Evolutionary conservation across 257 asterid genomes (phyloP).

Genomic region (Jaltomata sinuosa): DNA sequence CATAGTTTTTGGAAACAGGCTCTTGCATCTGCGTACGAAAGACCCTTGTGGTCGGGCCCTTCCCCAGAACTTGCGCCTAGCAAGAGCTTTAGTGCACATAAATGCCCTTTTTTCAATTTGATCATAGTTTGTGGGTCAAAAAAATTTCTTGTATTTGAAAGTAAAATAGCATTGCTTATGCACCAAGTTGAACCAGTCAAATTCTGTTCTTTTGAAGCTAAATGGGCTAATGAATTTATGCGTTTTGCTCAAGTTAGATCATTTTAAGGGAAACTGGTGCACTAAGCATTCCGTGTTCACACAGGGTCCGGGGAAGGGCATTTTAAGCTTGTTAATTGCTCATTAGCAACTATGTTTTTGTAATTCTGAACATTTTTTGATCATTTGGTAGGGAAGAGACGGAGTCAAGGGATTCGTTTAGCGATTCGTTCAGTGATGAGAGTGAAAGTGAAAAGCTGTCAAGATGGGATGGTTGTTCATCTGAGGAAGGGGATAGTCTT

Average conservation of each 20-base stretch:
- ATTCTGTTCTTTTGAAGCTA: neutral
- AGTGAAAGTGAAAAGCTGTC: constrained; percentile 46
- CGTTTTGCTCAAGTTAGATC: neutral
- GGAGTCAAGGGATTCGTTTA: constrained; percentile 42
- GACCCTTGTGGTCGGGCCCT: too few relatives aligned
- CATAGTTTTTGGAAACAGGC: neutral
- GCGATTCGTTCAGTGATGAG: constrained; percentile 48
- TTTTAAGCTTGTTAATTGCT: neutral
- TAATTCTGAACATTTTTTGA: neutral
- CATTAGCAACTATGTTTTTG: neutral
- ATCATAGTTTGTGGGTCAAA: neutral
- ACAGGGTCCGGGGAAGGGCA: neutral
- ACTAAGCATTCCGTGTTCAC: neutral
- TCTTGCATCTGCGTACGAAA: too few relatives aligned
- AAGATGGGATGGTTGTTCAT: constrained; percentile 55
- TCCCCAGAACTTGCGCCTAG: too few relatives aligned
- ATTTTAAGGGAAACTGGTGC: neutral
- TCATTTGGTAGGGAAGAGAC: constrained; percentile 29
- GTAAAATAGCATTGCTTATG: neutral
- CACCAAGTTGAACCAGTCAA: neutral
- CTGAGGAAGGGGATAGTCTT: constrained; percentile 38
- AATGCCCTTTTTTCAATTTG: too few relatives aligned
- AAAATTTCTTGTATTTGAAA: neutral
- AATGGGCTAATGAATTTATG: neutral
- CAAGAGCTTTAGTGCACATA: too few relatives aligned